These are phyloP conservation scores for Suillus hirtellus DNA, from an alignment of 768 basidiomycete species.

Conservation along the genomic window DNA sequence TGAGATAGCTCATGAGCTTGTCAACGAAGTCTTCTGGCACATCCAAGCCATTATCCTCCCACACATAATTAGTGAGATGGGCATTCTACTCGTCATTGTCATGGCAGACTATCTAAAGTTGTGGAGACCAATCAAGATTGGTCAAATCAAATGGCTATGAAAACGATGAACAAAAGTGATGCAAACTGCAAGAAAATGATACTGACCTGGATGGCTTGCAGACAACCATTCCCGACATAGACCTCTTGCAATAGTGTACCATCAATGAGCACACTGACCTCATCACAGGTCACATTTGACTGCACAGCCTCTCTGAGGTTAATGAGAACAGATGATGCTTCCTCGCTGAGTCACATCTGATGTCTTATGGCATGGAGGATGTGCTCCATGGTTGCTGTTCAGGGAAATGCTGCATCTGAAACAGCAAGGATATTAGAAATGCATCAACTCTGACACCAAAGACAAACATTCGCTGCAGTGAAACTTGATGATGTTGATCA, in stretches of 20 bases:
- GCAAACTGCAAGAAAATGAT: constrained; percentile 1
- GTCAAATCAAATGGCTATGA: constrained; percentile 88
- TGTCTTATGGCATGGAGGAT: constrained; percentile 72
- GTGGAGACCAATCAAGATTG: constrained; percentile 89
- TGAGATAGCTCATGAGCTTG: constrained; percentile 64
- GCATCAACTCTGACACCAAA: constrained; percentile 8
- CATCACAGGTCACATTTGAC: constrained; percentile 57
- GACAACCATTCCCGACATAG: constrained; percentile 81
- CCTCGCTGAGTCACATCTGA: constrained; percentile 81
- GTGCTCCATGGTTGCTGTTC: constrained; percentile 63
- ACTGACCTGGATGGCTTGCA: constrained; percentile 86
- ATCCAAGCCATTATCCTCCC: constrained; percentile 96
- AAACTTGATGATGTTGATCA: constrained; percentile 40
- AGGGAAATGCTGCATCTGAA: constrained; percentile 69
- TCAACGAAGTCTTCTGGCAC: constrained; percentile 64
- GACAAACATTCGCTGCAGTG: constrained; percentile 34
- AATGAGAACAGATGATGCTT: constrained; percentile 77
- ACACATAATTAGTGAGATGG: constrained; percentile 73
- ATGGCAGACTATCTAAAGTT: constrained; percentile 85
- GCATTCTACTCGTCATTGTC: constrained; percentile 90
- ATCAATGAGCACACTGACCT: constrained; percentile 63
- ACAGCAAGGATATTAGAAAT: constrained; percentile 46
- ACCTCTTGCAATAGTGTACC: constrained; percentile 84
- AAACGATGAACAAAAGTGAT: constrained; percentile 4
- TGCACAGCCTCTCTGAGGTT: constrained; percentile 82